Evolutionary conservation across 2,329 filamentous ascomycete species (phyloP).

Genomic region (Colletotrichum musicola): DNA sequence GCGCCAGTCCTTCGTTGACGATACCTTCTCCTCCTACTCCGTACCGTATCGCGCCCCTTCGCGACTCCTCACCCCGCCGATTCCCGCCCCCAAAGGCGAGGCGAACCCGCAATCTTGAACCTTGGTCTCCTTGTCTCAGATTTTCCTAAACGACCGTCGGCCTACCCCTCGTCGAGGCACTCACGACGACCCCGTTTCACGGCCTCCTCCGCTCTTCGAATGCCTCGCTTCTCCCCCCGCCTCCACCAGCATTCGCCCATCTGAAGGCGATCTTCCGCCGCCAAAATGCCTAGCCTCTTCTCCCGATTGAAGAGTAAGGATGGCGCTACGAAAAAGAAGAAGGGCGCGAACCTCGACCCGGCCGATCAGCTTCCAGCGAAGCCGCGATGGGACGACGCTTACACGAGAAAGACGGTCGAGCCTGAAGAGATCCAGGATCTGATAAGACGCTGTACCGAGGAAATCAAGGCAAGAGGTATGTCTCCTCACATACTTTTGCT

Average conservation of each 20-base stretch:
- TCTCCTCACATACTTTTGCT: conserved; percentile 41
- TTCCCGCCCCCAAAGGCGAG: conserved; percentile 11
- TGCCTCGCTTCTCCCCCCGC: conserved; percentile 25
- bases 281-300: conserved; percentile 69
- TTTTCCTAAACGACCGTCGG: conserved; percentile 11
- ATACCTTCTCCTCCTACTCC: conserved; percentile 10
- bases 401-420: conserved; percentile 83
- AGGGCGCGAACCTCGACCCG: conserved; percentile 67
- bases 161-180: conserved; percentile 23
- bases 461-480: conserved; percentile 95
- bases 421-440: conserved; percentile 93
- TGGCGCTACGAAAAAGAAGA: conserved; percentile 74
- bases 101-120: conserved; percentile 17
- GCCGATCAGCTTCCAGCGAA: conserved; percentile 70
- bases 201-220: conserved; percentile 23
- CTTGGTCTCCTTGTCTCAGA: conserved; percentile 21
- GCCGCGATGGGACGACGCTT: conserved; percentile 89
- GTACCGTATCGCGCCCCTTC: conserved; percentile 5
- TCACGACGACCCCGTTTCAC: conserved; percentile 11
- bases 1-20: conserved; percentile 22
- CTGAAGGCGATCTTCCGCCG: conserved; percentile 21
- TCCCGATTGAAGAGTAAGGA: conserved; percentile 82
- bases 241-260: conserved; percentile 16
- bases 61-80: conserved; percentile 16
- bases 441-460: conserved; percentile 84